Evolutionary conservation across 768 basidiomycete species (phyloP), one percentile per base, ranked within the genome.

Genomic region (Amanita brunnescens): DNA sequence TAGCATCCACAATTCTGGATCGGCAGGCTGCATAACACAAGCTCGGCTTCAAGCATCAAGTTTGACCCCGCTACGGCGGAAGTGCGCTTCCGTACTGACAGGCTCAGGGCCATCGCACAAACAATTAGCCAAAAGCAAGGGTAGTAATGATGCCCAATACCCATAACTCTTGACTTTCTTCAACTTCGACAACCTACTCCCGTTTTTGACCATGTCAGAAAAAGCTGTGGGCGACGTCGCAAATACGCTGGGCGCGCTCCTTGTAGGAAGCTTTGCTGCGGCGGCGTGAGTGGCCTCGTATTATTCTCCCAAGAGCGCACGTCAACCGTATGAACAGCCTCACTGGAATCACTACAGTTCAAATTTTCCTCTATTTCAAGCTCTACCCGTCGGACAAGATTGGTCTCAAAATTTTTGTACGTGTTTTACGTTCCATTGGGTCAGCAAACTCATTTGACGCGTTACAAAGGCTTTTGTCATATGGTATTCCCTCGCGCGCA

Each of bases 361-460:
- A 76, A 58, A 60, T 64, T 9, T 61, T 71, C 35, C 59, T 61
- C 2, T 76, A 75, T 59, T 71, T 68, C 58, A 70, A 67, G 57
- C 54, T 58, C 30, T 75, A 71, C 53, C 61, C 65, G 9, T 49
- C 43, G 1, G 74, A 76, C 54, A 35, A 57, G 2, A 20, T 26
- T 5, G 39, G 49, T 3, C 47, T 70, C 30, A 72, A 70, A 54
- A n/a, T 49, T 2, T 57, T 73, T 56, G 72, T 73, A 45, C 44
- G 69, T 54, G 13, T 9, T 39, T 20, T 38, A 21, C 6, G 26
- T 20, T 33, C 45, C 24, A 3, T 13, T 30, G 26, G n/a, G 6
- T 18, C n/a, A 16, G 3, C n/a, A 2, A 30, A 9, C 26, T 32
- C 9, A 32, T 18, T 18, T 14, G n/a, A n/a, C 18, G 14, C 3